These are phyloP conservation scores for Durotheca rogersii DNA, from an alignment of 495 filamentous ascomycete genomes.

Conservation along the genomic window DNA sequence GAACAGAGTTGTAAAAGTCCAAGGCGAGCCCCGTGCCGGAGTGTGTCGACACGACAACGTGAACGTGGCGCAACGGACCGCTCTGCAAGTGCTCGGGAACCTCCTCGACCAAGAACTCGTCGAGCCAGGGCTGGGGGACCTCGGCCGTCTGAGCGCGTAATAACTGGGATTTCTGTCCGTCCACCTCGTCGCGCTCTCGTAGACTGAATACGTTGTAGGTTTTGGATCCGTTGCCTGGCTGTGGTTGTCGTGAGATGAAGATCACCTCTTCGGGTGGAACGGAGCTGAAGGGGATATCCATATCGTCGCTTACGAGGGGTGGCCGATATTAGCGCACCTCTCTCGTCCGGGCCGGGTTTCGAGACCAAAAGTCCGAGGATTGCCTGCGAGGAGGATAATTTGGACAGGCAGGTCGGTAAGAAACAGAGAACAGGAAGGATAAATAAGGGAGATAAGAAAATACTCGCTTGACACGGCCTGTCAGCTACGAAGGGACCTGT, in stretches of 20 bases:
- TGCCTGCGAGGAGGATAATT: no score
- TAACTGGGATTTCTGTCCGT: conserved; percentile 33
- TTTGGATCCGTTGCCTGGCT: background rate
- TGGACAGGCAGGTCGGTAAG: no score
- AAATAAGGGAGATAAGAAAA: no score
- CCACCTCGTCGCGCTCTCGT: conserved; percentile 25
- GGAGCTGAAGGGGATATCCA: conserved; percentile 1
- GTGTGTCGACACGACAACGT: conserved; percentile 70
- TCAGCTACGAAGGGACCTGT: no score
- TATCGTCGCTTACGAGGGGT: background rate
- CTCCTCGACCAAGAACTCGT: conserved; percentile 31
- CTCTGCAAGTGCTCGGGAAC: conserved; percentile 41
- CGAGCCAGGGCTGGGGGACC: conserved; percentile 37
- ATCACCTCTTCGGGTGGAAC: conserved; percentile 40
- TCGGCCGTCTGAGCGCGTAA: conserved; percentile 13
- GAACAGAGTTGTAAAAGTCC: conserved; percentile 53
- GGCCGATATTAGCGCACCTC: conserved; percentile 19
- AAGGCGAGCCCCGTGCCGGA: conserved; percentile 69
- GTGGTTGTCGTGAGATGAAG: conserved; percentile 24
- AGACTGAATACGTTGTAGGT: conserved; percentile 42
- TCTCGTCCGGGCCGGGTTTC: background rate
- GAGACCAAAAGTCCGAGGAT: no score
- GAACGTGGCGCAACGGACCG: conserved; percentile 38
- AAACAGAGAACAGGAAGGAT: no score
- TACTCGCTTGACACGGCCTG: no score